These are phyloP conservation scores for Apocynum venetum DNA, from an alignment of 257 asterid species.

Conservation along the genomic window DNA sequence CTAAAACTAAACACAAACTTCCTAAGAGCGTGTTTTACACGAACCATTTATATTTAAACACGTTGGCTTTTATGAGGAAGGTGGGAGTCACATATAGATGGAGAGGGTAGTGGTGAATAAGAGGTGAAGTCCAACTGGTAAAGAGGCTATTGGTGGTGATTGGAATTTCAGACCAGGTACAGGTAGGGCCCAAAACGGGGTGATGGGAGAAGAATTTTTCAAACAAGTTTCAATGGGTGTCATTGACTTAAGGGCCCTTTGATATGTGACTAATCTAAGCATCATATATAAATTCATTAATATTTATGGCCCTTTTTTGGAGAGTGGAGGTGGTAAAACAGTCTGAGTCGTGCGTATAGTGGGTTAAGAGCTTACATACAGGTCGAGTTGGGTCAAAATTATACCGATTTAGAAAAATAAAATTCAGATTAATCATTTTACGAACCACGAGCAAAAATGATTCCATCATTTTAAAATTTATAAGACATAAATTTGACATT, in stretches of 20 bases:
- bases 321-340: too few relatives aligned
- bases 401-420: too few relatives aligned
- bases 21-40: not conserved
- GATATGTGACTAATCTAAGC: conserved; percentile 2
- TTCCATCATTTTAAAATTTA: too few relatives aligned
- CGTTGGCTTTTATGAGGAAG: not conserved
- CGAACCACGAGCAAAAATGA: too few relatives aligned
- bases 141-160: conserved; percentile 36
- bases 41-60: not conserved
- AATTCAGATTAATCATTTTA: too few relatives aligned
- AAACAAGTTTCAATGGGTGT: conserved; percentile 37
- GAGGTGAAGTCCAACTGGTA: conserved; percentile 27
- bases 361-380: too few relatives aligned
- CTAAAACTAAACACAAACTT: not conserved
- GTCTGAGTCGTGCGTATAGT: too few relatives aligned
- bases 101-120: conserved; percentile 12
- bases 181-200: conserved; percentile 25
- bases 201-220: conserved; percentile 31
- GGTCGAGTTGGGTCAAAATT: too few relatives aligned
- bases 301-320: too few relatives aligned
- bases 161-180: conserved; percentile 42
- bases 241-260: conserved; percentile 47
- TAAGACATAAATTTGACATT: too few relatives aligned
- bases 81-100: not conserved
- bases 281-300: not conserved